A percentile compares a stretch with the other conserved stretches of the same genome.
These are phyloP conservation scores for Epichloe festucae DNA, from an alignment of 2,329 filamentous ascomycete genomes.

Conservation along the genomic window DNA sequence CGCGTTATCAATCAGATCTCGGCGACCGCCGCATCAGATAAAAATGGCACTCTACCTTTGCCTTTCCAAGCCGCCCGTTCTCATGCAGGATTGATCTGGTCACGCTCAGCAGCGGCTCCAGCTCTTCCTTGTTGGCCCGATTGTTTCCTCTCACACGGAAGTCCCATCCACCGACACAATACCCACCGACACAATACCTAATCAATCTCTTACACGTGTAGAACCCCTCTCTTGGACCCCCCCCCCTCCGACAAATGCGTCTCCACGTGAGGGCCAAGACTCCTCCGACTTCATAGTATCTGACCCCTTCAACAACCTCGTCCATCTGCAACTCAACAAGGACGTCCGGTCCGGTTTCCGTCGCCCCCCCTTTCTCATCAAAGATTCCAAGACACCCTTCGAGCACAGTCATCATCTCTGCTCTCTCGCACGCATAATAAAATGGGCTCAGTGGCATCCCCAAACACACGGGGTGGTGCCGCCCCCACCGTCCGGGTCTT, in stretches of 20 bases:
- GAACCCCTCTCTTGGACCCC: too few relatives aligned
- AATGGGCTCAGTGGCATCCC: conserved; percentile 18
- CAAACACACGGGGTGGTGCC: conserved; percentile 3
- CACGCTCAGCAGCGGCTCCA: too few relatives aligned
- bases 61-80: neutral
- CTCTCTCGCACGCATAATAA: neutral
- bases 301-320: neutral
- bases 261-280: neutral
- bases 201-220: too few relatives aligned
- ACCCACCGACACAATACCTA: too few relatives aligned
- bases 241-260: neutral
- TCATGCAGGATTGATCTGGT: neutral
- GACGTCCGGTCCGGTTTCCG: neutral
- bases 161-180: too few relatives aligned
- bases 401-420: too few relatives aligned
- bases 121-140: too few relatives aligned
- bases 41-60: too few relatives aligned
- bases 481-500: conserved; percentile 40
- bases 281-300: neutral
- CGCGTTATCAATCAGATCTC: neutral
- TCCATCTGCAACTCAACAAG: neutral
- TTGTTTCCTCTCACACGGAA: too few relatives aligned
- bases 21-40: neutral
- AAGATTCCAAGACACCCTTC: neutral
- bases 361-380: neutral